Base-by-base conservation (phyloP, 768 basidiomycete genomes). In the Xerocomellus dryophilus region DNA sequence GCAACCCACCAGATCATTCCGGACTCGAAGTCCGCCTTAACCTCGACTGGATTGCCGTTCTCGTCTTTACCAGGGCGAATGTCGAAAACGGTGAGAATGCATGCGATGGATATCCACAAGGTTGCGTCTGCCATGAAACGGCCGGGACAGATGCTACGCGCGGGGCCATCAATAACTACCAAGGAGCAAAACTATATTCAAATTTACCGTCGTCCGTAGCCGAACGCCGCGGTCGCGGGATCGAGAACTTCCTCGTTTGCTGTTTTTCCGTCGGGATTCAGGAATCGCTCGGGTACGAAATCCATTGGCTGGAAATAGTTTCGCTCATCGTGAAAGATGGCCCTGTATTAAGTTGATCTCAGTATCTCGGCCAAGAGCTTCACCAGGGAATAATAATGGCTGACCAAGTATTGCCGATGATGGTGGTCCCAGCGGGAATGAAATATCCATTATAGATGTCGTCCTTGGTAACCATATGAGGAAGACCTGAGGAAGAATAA, bases 321-420 rank as follows among this genome's bases (percentile, higher is more conserved):
- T 21, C 62, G 57, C 20, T 67, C 67, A 54, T 77, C 73, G 29
- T 74, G 73, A 23, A 75, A 50, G 35, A 75, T 75, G 8, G 74
- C 66, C 74, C 74, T 75, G 42, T 40, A 23, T 36, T 25, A 45
- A 2, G 12, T 39, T 7, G 31, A 31, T 42, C 29, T 65, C 10
- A 65, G 47, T n/a, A 50, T 52, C 41, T 25, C 36, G 18, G 14
- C 4, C 17, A 6, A 10, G 31, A 45, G 20, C 18, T 42, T 47
- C 21, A 11, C 27, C 18, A 25, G 36, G 12, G n/a, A 41, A 53
- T 1, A 8, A n/a, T 2, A 32, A n/a, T n/a, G n/a, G 32, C 63
- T 56, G 15, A 77, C 83, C 84, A 85, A 18, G 81, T 76, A 58
- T 84, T 86, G 1, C 81, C 82, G 27, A 83, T 77, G 17, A 86